A percentile compares a stretch with the other conserved stretches of the same genome.
These are phyloP conservation scores for Zygosaccharomyces bisporus DNA, from an alignment of 805 yeast species.

Conservation along the genomic window DNA sequence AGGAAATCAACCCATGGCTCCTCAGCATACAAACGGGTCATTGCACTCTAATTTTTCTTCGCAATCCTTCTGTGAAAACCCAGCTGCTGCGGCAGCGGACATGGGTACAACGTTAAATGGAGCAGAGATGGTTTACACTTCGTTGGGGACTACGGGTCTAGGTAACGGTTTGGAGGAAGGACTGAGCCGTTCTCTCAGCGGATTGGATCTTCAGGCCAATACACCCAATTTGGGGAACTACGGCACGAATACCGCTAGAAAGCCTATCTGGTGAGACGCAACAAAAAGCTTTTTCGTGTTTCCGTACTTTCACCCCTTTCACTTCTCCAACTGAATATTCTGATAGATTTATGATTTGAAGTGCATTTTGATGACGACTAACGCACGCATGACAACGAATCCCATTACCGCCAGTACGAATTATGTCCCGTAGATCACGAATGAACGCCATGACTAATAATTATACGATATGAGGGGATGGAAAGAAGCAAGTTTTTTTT, in stretches of 20 bases:
- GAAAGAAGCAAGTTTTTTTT: too few relatives aligned
- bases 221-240: conserved; percentile 7
- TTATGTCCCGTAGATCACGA: conserved; percentile 5
- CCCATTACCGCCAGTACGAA: conserved; percentile 10
- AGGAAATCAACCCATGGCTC: conserved; percentile 19
- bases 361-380: conserved; percentile 12
- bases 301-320: background rate
- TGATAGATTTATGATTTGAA: conserved; percentile 15
- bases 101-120: conserved; percentile 13
- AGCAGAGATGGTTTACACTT: conserved; percentile 21
- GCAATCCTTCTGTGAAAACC: conserved; percentile 30
- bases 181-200: conserved; percentile 34
- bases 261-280: conserved; percentile 13
- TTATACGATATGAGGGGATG: conserved; percentile 1
- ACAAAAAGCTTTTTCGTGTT: background rate
- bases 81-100: conserved; percentile 8
- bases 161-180: conserved; percentile 30
- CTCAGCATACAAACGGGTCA: conserved; percentile 37
- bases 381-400: conserved; percentile 15
- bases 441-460: conserved; percentile 4
- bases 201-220: conserved; percentile 30
- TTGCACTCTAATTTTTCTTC: conserved; percentile 34
- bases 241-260: conserved; percentile 13
- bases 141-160: conserved; percentile 16
- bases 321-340: conserved; percentile 3